phyloP scores from a whole-genome alignment of 2,329 filamentous ascomycete genomes.

The Ophiostoma australiae region DNA sequence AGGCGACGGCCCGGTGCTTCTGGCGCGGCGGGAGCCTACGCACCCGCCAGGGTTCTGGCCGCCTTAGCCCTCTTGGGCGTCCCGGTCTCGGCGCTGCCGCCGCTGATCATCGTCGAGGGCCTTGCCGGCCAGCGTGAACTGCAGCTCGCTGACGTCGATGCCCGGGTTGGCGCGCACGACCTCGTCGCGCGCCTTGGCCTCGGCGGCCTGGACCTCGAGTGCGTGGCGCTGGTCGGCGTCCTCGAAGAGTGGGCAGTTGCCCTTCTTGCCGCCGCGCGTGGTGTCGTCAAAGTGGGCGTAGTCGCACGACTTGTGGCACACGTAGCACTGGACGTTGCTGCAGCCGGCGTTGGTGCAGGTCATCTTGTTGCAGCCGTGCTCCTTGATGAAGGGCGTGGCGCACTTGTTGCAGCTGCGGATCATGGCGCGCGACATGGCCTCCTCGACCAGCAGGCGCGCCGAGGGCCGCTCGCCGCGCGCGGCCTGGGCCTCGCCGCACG shows the following conservation, averaged over 20 bases:
- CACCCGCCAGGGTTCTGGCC: neutral
- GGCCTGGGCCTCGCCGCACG: conserved; percentile 60
- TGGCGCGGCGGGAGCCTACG: neutral
- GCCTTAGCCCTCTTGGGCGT: too few species aligned
- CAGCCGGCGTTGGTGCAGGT: conserved; percentile 56
- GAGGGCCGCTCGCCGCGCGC: conserved; percentile 53
- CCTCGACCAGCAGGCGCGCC: conserved; percentile 65
- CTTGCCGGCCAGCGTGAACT: conserved; percentile 54
- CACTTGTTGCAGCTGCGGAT: conserved; percentile 70
- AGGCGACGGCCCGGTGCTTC: too few species aligned
- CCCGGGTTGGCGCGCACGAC: conserved; percentile 56
- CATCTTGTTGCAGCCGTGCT: conserved; percentile 80
- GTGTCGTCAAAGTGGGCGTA: conserved; percentile 67
- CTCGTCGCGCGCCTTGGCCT: conserved; percentile 52
- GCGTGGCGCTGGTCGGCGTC: conserved; percentile 55
- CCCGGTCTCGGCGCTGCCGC: neutral
- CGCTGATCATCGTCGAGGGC: conserved; percentile 43
- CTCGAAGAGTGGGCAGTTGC: conserved; percentile 66
- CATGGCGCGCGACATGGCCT: conserved; percentile 76
- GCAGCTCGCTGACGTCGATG: conserved; percentile 52
- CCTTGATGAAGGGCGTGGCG: conserved; percentile 72
- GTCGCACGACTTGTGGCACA: conserved; percentile 62
- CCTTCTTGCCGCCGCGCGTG: conserved; percentile 42
- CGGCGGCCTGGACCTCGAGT: conserved; percentile 58
- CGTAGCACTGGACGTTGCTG: conserved; percentile 57